Evolutionary conservation across 495 filamentous ascomycete species (phyloP).

Genomic region (Aspergillus cavernicola): DNA sequence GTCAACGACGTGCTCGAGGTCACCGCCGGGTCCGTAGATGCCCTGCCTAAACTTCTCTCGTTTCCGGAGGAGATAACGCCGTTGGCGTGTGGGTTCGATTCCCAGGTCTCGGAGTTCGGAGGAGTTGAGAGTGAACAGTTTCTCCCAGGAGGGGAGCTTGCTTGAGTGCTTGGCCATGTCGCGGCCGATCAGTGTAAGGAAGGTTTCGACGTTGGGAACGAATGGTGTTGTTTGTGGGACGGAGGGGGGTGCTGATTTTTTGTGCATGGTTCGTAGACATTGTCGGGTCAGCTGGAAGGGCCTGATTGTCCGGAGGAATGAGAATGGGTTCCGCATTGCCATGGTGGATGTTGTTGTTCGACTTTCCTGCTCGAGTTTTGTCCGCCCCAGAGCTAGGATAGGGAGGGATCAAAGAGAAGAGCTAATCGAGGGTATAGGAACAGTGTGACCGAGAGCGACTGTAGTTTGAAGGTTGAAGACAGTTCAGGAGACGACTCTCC

Average conservation of each 20-base stretch:
- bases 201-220: conserved; percentile 84
- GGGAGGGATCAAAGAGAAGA: not conserved
- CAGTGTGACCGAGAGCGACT: no score
- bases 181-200: conserved; percentile 90
- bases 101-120: conserved; percentile 75
- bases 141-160: conserved; percentile 83
- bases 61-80: conserved; percentile 83
- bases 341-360: conserved; percentile 17
- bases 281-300: conserved; percentile 25
- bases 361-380: not conserved
- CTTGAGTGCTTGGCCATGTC: conserved; percentile 70
- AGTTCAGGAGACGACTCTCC: not conserved
- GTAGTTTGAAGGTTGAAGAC: not conserved
- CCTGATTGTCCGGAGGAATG: conserved; percentile 27
- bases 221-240: conserved; percentile 75
- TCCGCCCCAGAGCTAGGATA: not conserved
- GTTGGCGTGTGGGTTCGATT: conserved; percentile 75
- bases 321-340: conserved; percentile 34
- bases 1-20: conserved; percentile 66
- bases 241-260: conserved; percentile 16
- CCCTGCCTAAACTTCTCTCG: conserved; percentile 77
- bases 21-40: conserved; percentile 72
- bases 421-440: not conserved
- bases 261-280: conserved; percentile 35
- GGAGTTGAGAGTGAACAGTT: conserved; percentile 76